Percentiles rank a stretch among this genome's conserved stretches.
These are phyloP conservation scores for Fusarium illudens DNA, from an alignment of 2,329 filamentous ascomycete genomes.

Conservation along the genomic window DNA sequence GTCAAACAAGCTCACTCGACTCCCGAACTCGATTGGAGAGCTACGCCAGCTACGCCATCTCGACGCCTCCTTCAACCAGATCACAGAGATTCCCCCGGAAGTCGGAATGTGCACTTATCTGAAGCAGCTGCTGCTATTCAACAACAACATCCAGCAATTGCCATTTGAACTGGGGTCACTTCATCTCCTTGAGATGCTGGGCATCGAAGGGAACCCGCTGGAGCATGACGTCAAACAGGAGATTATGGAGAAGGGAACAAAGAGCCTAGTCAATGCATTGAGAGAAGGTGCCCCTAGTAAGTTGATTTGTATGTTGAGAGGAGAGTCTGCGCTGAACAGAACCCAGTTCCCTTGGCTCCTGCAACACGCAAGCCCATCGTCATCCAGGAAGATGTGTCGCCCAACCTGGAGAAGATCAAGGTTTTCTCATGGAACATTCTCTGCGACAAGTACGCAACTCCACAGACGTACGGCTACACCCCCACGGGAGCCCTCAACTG, in stretches of 20 bases:
- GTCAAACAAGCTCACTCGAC: constrained; percentile 83
- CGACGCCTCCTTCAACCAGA: constrained; percentile 88
- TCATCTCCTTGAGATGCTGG: constrained; percentile 86
- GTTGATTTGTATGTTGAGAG: constrained; percentile 44
- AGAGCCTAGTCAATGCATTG: constrained; percentile 81
- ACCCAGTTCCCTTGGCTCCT: constrained; percentile 78
- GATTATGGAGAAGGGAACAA: constrained; percentile 87
- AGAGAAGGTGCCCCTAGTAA: constrained; percentile 86
- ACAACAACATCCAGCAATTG: constrained; percentile 84
- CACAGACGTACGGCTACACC: constrained; percentile 87
- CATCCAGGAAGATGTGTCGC: constrained; percentile 72
- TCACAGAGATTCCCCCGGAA: constrained; percentile 84
- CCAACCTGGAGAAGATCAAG: constrained; percentile 75
- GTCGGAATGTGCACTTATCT: constrained; percentile 97
- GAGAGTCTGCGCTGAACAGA: constrained; percentile 32
- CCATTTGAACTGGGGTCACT: constrained; percentile 90
- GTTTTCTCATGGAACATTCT: constrained; percentile 96
- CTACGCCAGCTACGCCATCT: constrained; percentile 83
- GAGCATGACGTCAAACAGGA: constrained; percentile 79
- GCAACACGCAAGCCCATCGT: constrained; percentile 78
- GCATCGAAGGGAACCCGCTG: constrained; percentile 90
- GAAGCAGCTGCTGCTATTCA: constrained; percentile 85
- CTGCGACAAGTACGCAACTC: constrained; percentile 91
- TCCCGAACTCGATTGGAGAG: constrained; percentile 84
- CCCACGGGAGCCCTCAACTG: constrained; percentile 82